Conservation (phyloP, 2,329 filamentous ascomycete genomes). For the Drechmeria coniospora region DNA sequence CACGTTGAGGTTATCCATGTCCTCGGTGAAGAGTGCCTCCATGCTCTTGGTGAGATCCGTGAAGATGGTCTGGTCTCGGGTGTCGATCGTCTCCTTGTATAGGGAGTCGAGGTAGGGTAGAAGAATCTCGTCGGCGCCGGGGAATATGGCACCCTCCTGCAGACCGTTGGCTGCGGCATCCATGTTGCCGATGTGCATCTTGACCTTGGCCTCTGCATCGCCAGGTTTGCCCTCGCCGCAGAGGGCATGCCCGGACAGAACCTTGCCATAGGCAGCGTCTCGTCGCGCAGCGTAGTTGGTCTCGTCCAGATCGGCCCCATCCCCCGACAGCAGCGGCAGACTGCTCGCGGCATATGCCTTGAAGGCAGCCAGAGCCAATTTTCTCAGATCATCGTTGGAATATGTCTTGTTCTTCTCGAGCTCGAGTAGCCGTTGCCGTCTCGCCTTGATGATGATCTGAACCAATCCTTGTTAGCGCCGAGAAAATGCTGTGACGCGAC, state of each 20-base stretch:
- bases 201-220: slow-evolving; percentile 73
- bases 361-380: slow-evolving; percentile 38
- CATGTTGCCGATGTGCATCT: slow-evolving; percentile 68
- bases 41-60: slow-evolving; percentile 74
- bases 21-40: slow-evolving; percentile 74
- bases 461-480: slow-evolving; percentile 1
- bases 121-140: slow-evolving; percentile 49
- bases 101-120: slow-evolving; percentile 67
- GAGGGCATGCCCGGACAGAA: slow-evolving; percentile 39
- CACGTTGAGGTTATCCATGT: slow-evolving; percentile 79
- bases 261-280: slow-evolving; percentile 36
- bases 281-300: slow-evolving; percentile 33
- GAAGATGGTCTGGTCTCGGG: slow-evolving; percentile 57
- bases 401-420: slow-evolving; percentile 58
- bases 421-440: slow-evolving; percentile 69
- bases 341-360: slow-evolving; percentile 38
- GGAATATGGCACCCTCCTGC: slow-evolving; percentile 32
- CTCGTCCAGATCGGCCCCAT: slow-evolving; percentile 27
- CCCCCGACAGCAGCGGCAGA: slow-evolving; percentile 33
- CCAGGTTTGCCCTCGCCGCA: slow-evolving; percentile 44
- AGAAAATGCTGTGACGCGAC: background rate
- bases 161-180: slow-evolving; percentile 34
- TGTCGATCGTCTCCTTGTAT: slow-evolving; percentile 46
- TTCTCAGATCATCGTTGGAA: slow-evolving; percentile 27
- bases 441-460: slow-evolving; percentile 44